Evolutionary conservation across 208 protist genomes (phyloP).

Genomic region (Tritrichomonas musculus): DNA sequence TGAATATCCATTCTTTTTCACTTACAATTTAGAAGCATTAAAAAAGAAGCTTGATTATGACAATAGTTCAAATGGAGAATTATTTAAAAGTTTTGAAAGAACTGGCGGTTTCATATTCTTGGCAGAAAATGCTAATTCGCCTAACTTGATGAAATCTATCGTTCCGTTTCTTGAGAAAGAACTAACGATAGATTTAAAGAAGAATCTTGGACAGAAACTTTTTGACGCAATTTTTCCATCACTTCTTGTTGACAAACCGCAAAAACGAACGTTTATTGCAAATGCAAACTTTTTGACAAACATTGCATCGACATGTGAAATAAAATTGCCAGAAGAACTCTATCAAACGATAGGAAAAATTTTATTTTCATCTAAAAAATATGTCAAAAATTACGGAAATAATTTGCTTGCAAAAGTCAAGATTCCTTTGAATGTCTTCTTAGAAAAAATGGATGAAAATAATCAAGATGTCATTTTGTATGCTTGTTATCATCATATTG

Average conservation of each 20-base stretch:
- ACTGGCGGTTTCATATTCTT: not conserved
- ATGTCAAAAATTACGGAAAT: too few species aligned
- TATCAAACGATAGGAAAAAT: too few species aligned
- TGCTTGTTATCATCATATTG: not conserved
- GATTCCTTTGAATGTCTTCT: not conserved
- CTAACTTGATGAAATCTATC: not conserved
- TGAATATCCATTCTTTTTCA: not conserved
- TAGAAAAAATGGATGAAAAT: not conserved
- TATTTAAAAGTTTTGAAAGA: not conserved
- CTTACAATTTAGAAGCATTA: conserved; percentile 1
- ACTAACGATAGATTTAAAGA: not conserved
- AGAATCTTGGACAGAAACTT: not conserved
- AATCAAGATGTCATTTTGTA: not conserved
- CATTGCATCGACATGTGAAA: too few species aligned
- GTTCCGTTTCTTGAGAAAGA: not conserved
- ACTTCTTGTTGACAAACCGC: not conserved
- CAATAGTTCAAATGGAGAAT: too few species aligned
- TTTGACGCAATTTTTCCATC: not conserved
- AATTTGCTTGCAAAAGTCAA: too few species aligned
- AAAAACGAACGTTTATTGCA: not conserved
- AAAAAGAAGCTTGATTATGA: not conserved
- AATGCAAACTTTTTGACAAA: not conserved
- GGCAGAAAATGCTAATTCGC: not conserved
- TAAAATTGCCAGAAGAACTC: too few species aligned
- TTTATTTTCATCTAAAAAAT: too few species aligned